Percentiles rank a stretch among this genome's conserved stretches.
Conservation (phyloP, 139 green algal species). For the Pedinophyceae sp. region DNA sequence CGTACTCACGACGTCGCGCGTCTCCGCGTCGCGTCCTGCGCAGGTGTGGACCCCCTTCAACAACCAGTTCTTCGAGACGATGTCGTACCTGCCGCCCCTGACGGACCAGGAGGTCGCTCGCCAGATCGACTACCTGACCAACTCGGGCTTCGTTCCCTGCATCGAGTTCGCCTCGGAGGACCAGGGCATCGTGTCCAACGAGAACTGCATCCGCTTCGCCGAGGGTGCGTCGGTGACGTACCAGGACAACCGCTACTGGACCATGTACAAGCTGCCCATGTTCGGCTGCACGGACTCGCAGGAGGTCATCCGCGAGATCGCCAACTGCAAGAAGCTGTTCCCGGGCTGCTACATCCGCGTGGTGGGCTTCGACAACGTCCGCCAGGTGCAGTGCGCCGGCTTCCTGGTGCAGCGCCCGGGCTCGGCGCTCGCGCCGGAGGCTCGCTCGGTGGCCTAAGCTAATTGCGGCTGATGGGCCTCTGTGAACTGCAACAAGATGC, state of each 20-base stretch:
- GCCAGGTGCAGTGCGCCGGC: constrained; percentile 37
- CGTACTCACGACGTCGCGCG: no score
- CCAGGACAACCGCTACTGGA: constrained; percentile 98
- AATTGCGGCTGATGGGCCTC: no score
- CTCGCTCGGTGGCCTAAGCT: no score
- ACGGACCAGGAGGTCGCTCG: constrained; percentile 69
- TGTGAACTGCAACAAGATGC: no score
- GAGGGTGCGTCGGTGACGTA: constrained; percentile 19
- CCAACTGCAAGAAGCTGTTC: constrained; percentile 65
- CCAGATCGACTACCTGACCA: constrained; percentile 92
- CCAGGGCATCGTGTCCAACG: constrained; percentile 45
- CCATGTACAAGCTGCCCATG: constrained; percentile 99
- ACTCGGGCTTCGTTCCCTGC: constrained; percentile 64
- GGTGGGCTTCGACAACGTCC: constrained; percentile 77
- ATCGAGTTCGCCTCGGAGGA: constrained; percentile 82
- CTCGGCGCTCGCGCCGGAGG: no score
- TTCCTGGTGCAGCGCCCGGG: constrained; percentile 52
- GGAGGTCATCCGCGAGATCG: constrained; percentile 80
- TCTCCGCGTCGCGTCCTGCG: no score
- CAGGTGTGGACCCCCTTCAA: constrained; percentile 25
- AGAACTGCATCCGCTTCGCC: constrained; percentile 43
- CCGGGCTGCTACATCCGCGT: constrained; percentile 85
- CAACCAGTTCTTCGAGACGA: constrained; percentile 88
- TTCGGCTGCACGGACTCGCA: constrained; percentile 90
- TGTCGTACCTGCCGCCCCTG: constrained; percentile 95